Percentiles rank a stretch among this genome's conserved stretches.
Evolutionary conservation across 2,329 filamentous ascomycete species (phyloP).

Genomic region (Cercospora sp.): DNA sequence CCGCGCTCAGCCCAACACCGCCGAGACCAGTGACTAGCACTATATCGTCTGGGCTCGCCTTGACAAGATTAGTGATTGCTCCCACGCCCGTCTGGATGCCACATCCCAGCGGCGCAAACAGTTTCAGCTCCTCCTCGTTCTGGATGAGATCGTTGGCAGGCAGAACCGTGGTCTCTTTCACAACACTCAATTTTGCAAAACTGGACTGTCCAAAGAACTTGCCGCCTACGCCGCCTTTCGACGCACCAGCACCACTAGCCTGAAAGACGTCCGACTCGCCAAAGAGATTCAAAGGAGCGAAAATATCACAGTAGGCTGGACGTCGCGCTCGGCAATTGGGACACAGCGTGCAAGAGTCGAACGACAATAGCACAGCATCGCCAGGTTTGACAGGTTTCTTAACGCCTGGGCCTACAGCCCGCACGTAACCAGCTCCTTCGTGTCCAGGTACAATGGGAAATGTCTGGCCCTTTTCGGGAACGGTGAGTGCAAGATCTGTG

Average conservation of each 20-base stretch:
- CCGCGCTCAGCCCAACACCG: constrained; percentile 36
- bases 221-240: constrained; percentile 21
- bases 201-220: constrained; percentile 35
- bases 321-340: constrained; percentile 22
- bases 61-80: constrained; percentile 30
- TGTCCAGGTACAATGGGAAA: constrained; percentile 32
- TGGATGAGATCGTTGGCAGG: constrained; percentile 27
- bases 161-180: constrained; percentile 29
- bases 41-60: constrained; percentile 26
- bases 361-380: constrained; percentile 31
- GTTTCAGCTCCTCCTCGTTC: constrained; percentile 28
- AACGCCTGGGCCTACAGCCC: constrained; percentile 43
- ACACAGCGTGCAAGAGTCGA: constrained; percentile 28
- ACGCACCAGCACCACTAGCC: constrained; percentile 14
- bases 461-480: constrained; percentile 21
- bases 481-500: constrained; percentile 30
- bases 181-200: constrained; percentile 29
- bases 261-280: constrained; percentile 27
- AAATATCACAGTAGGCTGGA: constrained; percentile 29
- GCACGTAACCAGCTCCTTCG: constrained; percentile 47
- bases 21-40: constrained; percentile 32
- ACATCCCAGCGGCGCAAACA: constrained; percentile 32
- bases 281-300: constrained; percentile 25
- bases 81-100: constrained; percentile 35
- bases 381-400: constrained; percentile 27